Percentiles rank a stretch among this genome's conserved stretches.
Conservation (phyloP, 495 filamentous ascomycete species). For the Penicillium psychrofluorescens region DNA sequence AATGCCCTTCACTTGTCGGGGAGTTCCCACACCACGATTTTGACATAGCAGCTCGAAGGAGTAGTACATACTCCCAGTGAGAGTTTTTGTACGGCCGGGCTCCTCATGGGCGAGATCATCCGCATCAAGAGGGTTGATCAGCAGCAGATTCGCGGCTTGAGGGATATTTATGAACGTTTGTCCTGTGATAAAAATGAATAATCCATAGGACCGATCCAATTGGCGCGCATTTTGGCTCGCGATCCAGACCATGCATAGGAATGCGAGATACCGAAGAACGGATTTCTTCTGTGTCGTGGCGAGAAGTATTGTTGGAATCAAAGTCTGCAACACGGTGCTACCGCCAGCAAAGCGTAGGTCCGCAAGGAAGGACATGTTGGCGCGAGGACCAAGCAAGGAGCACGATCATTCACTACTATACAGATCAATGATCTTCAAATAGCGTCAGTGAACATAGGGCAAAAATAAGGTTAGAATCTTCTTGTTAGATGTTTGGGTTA, state of each 20-base stretch:
- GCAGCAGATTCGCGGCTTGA: neutral
- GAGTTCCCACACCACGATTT: constrained; percentile 13
- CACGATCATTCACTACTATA: too few species aligned
- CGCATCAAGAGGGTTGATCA: neutral
- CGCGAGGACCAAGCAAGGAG: too few species aligned
- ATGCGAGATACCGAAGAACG: constrained; percentile 7
- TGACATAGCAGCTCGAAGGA: constrained; percentile 7
- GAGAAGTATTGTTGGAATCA: constrained; percentile 8
- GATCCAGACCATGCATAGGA: constrained; percentile 8
- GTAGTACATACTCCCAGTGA: neutral
- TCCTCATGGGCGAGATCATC: neutral
- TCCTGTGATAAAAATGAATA: constrained; percentile 6
- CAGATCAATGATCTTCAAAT: too few species aligned
- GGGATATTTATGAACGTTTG: neutral
- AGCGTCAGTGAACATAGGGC: too few species aligned
- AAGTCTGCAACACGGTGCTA: too few species aligned
- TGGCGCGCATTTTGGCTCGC: constrained; percentile 5
- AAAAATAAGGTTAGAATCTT: too few species aligned
- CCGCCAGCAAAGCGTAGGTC: too few species aligned
- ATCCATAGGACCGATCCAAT: constrained; percentile 1
- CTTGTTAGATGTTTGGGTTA: too few species aligned
- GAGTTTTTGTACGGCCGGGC: too few species aligned
- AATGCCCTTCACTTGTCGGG: constrained; percentile 13
- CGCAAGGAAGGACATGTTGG: too few species aligned
- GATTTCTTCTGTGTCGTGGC: constrained; percentile 11